A percentile compares a stretch with the other conserved stretches of the same genome.
Evolutionary conservation across 2,329 filamentous ascomycete genomes (phyloP).

Genomic region (Calonectria fujianensis): DNA sequence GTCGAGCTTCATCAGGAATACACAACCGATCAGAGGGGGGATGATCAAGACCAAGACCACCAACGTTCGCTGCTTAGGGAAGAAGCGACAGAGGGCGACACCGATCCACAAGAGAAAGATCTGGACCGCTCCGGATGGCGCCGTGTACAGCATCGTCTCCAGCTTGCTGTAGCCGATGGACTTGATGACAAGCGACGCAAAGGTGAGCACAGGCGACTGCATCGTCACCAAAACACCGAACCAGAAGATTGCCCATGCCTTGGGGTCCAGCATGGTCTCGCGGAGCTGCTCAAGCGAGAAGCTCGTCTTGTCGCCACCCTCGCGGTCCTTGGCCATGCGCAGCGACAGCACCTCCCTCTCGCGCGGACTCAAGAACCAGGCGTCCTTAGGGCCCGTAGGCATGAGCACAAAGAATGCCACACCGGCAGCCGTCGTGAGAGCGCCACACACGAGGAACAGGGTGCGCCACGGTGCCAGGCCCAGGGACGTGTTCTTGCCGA

Average conservation of each 20-base stretch:
- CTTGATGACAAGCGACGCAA: slow-evolving; percentile 70
- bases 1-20: slow-evolving; percentile 65
- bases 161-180: slow-evolving; percentile 65
- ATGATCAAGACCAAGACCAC: slow-evolving; percentile 63
- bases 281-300: slow-evolving; percentile 66
- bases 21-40: slow-evolving; percentile 65
- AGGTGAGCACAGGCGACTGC: slow-evolving; percentile 54
- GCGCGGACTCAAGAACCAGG: slow-evolving; percentile 68
- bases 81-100: slow-evolving; percentile 60
- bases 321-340: slow-evolving; percentile 58
- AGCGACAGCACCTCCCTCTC: slow-evolving; percentile 65
- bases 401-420: slow-evolving; percentile 67
- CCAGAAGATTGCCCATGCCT: slow-evolving; percentile 59
- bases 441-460: slow-evolving; percentile 71
- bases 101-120: slow-evolving; percentile 68
- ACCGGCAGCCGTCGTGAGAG: slow-evolving; percentile 64
- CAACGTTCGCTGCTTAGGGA: slow-evolving; percentile 62
- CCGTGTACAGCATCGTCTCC: slow-evolving; percentile 68
- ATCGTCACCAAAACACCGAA: slow-evolving; percentile 42
- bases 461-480: slow-evolving; percentile 66
- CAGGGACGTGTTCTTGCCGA: slow-evolving; percentile 61
- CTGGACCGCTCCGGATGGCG: slow-evolving; percentile 69
- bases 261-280: slow-evolving; percentile 66
- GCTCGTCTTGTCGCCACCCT: slow-evolving; percentile 61
- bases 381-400: slow-evolving; percentile 66